phyloP scores from a whole-genome alignment of 345 rosid species.

The Kernera saxatilis region DNA sequence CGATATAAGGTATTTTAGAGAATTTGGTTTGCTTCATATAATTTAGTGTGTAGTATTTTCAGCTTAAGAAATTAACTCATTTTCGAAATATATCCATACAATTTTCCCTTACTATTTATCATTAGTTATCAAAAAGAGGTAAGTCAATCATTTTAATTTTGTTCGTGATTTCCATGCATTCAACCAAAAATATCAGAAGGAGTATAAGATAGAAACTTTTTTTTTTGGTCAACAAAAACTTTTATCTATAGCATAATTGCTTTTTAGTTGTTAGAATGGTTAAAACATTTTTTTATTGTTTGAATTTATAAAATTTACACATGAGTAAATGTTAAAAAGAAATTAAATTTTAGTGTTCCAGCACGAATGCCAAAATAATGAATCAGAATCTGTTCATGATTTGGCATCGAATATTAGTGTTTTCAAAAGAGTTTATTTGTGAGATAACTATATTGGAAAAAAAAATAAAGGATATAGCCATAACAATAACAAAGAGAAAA shows the following conservation, averaged over 20 bases:
- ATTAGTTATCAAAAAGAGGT: neutral
- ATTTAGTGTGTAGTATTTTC: neutral
- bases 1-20: no score
- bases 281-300: neutral
- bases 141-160: neutral
- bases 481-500: no score
- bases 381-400: neutral
- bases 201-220: neutral
- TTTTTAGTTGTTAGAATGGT: neutral
- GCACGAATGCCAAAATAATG: neutral
- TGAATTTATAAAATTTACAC: neutral
- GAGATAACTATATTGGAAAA: no score
- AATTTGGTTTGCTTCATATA: no score
- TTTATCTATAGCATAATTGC: no score
- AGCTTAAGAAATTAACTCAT: neutral
- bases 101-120: neutral
- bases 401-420: neutral
- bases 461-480: no score
- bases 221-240: no score
- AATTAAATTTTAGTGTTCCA: neutral
- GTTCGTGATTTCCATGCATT: neutral
- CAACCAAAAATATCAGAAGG: neutral
- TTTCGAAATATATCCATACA: neutral
- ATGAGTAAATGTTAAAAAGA: neutral
- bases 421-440: no score